A percentile compares a stretch with the other conserved stretches of the same genome.
These are phyloP conservation scores for Penicillium sp. DNA, from an alignment of 2,329 filamentous ascomycete species.

Conservation along the genomic window DNA sequence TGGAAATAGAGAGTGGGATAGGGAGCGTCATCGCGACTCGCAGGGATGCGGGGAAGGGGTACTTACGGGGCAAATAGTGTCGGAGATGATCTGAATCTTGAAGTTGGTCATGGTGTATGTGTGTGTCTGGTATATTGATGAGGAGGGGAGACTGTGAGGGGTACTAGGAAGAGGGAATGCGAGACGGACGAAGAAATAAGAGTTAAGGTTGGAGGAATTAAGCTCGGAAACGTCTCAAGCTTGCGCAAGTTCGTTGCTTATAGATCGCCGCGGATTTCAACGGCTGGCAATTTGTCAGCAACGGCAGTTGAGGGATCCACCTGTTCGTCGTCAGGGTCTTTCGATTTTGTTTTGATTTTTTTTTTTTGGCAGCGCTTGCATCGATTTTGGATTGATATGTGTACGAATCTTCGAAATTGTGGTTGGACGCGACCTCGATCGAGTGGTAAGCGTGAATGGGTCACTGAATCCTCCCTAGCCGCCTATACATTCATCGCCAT, in stretches of 20 bases:
- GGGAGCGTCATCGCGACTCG: not conserved
- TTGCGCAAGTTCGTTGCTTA: not conserved
- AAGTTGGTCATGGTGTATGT: conserved; percentile 66
- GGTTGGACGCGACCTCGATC: too few species aligned
- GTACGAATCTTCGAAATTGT: too few species aligned
- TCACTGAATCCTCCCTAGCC: too few species aligned
- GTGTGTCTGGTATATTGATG: not conserved
- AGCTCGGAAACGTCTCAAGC: not conserved
- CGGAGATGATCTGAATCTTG: conserved; percentile 76
- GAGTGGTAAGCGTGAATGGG: too few species aligned
- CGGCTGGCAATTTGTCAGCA: conserved; percentile 20
- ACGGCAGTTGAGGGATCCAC: conserved; percentile 1
- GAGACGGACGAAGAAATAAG: not conserved
- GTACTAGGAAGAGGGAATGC: not conserved
- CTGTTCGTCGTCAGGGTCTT: not conserved
- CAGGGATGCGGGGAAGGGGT: not conserved
- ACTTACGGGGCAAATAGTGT: conserved; percentile 71
- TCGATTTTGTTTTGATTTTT: not conserved
- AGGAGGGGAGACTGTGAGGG: not conserved
- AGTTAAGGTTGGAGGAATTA: not conserved
- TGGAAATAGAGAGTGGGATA: conserved; percentile 3
- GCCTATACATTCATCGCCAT: too few species aligned
- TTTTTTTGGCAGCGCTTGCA: not conserved
- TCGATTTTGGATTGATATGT: not conserved
- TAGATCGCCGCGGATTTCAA: conserved; percentile 6